Evolutionary conservation across 2,329 filamentous ascomycete genomes (phyloP).

Genomic region (Colletotrichum noveboracense): DNA sequence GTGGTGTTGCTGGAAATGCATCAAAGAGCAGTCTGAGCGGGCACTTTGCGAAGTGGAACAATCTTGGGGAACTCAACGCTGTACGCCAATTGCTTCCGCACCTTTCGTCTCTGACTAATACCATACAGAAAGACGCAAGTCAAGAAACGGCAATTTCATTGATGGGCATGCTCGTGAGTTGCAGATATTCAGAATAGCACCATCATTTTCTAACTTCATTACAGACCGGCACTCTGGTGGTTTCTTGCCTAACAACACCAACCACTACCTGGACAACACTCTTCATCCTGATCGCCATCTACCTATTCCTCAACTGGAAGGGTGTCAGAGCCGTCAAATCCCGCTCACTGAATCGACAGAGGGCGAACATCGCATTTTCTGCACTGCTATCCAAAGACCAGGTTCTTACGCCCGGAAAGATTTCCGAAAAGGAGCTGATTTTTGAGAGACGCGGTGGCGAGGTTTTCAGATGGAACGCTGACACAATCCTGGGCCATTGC

Average conservation of each 20-base stretch:
- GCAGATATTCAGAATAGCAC: too few species aligned
- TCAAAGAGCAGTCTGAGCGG: slow-evolving; percentile 19
- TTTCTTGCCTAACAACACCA: not conserved
- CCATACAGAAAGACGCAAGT: slow-evolving; percentile 4
- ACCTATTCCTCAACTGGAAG: slow-evolving; percentile 15
- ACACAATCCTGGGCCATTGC: not conserved
- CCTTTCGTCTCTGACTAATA: not conserved
- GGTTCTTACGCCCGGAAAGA: not conserved
- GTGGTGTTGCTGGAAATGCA: slow-evolving; percentile 10
- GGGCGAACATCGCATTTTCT: slow-evolving; percentile 12
- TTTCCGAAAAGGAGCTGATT: slow-evolving; percentile 1
- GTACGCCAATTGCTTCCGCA: not conserved
- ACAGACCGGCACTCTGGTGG: not conserved
- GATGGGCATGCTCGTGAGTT: slow-evolving; percentile 16
- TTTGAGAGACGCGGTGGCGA: slow-evolving; percentile 9
- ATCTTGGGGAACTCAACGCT: slow-evolving; percentile 14
- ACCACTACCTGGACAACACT: slow-evolving; percentile 1
- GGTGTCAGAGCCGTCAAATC: slow-evolving; percentile 11
- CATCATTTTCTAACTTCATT: not conserved
- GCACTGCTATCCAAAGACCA: not conserved
- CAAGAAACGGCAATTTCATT: slow-evolving; percentile 18
- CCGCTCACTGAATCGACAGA: slow-evolving; percentile 10
- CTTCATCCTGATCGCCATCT: not conserved
- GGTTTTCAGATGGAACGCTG: slow-evolving; percentile 7
- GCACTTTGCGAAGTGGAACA: slow-evolving; percentile 19